Base-by-base conservation (phyloP, 2,329 filamentous ascomycete genomes). In the Sclerotinia sclerotiorum region DNA sequence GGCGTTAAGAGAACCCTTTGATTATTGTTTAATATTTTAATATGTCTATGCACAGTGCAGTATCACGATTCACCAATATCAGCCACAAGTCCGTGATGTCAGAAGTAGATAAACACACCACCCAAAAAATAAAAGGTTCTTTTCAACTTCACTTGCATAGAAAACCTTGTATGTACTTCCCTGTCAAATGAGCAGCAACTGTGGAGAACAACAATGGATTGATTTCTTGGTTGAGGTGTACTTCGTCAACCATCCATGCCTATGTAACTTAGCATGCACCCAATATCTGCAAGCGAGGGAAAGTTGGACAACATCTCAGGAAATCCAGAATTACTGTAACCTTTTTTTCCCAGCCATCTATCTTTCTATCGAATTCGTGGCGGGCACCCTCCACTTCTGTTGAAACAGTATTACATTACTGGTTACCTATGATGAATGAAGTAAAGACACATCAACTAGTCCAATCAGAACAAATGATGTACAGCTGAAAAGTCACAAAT, bases 81-180 rank as follows among this genome's bases (percentile, higher is more conserved):
- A 61, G 57, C 57, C 57, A 61, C 57, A n/a, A 19, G 39, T 32
- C 27, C 27, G 57, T 61, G 57, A 61, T 61, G 57, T 48, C 57
- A 61, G 42, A 61, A 48, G 27, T 29, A 17, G 27, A 19, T 5
- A 46, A 4, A 39, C 54, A 57, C 32, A 32, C 35, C 32, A 57
- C 11, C 19, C 21, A n/a, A 24, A n/a, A 39, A 42, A 3, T 0
- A 42, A 42, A 42, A 17, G 39, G 13, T 42, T 49, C 5, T 11
- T 42, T 35, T 48, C 44, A 24, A 27, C n/a, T 15, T 19, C 27
- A 19, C 55, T 3, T 42, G 55, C 35, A 58, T 56, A 1, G 39
- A 58, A 19, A 58, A 27, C 27, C 44, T 49, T 29, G 39, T 19
- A 27, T 10, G 21, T 35, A 17, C 32, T 39, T 39, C 54, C 54